Conservation (phyloP, 805 yeast species). For the Jamesozyma rosinii region DNA sequence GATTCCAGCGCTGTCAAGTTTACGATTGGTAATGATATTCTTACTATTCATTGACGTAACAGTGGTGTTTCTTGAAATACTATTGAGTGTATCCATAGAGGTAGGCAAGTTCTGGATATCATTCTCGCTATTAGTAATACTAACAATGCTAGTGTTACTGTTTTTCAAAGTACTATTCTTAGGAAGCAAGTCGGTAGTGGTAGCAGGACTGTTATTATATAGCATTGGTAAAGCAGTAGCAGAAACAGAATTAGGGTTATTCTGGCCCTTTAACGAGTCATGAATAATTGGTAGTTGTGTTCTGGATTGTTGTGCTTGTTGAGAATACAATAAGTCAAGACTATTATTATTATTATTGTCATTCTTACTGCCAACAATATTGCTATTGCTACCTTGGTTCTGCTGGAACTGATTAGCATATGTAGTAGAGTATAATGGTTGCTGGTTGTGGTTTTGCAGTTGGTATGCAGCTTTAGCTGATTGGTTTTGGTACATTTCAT, state of each 20-base stretch:
- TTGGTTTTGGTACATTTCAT: not conserved
- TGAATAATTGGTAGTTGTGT: conserved; percentile 2
- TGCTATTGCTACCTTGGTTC: not conserved
- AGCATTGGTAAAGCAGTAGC: not conserved
- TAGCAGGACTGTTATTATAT: no score
- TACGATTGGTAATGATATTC: not conserved
- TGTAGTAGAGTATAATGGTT: not conserved
- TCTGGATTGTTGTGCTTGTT: not conserved
- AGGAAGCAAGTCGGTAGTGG: not conserved
- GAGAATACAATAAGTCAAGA: conserved; percentile 3
- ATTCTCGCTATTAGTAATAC: not conserved
- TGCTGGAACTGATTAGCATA: not conserved
- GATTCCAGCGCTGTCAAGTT: not conserved
- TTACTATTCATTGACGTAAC: not conserved
- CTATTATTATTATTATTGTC: not conserved
- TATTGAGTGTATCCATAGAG: not conserved
- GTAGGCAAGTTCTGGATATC: not conserved
- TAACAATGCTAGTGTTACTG: not conserved
- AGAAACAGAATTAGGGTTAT: not conserved
- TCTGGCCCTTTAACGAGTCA: not conserved
- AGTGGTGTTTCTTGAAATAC: not conserved
- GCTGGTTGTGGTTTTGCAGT: not conserved
- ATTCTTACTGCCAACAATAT: not conserved
- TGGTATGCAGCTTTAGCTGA: not conserved
- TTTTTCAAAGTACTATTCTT: not conserved